phyloP scores from a whole-genome alignment of 108 stramenopile genomes.

The Pseudonitzschia multiseries region DNA sequence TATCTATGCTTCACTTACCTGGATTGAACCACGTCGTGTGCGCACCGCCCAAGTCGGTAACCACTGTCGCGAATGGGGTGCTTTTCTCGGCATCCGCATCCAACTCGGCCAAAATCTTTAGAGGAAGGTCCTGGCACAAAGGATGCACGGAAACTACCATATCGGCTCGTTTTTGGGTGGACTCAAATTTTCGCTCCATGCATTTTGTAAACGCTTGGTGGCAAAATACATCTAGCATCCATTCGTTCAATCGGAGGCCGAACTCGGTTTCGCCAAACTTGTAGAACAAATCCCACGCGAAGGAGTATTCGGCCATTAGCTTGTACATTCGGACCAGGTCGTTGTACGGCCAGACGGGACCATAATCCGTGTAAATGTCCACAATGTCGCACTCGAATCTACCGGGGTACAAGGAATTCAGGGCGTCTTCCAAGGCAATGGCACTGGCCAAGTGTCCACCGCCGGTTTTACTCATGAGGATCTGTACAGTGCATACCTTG shows the following conservation, averaged over 20 bases:
- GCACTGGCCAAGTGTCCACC: slow-evolving; percentile 89
- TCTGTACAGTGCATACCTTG: slow-evolving; percentile 70
- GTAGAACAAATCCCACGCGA: slow-evolving; percentile 76
- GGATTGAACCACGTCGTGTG: slow-evolving; percentile 94
- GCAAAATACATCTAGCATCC: slow-evolving; percentile 54
- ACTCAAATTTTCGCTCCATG: slow-evolving; percentile 47
- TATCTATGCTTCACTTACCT: neutral
- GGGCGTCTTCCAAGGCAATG: slow-evolving; percentile 76
- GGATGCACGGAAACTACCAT: slow-evolving; percentile 97
- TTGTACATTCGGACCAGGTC: slow-evolving; percentile 69
- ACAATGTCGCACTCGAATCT: slow-evolving; percentile 80
- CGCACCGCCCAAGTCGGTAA: slow-evolving; percentile 95
- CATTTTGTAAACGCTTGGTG: slow-evolving; percentile 53
- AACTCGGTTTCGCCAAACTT: slow-evolving; percentile 70
- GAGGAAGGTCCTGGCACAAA: slow-evolving; percentile 87
- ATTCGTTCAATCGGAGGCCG: slow-evolving; percentile 68
- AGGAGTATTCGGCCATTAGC: slow-evolving; percentile 76
- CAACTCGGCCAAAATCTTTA: slow-evolving; percentile 70
- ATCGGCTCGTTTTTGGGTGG: slow-evolving; percentile 62
- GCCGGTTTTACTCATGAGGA: slow-evolving; percentile 87
- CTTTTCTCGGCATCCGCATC: slow-evolving; percentile 37
- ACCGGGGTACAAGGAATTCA: slow-evolving; percentile 62
- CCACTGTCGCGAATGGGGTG: slow-evolving; percentile 95
- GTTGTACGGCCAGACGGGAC: slow-evolving; percentile 79
- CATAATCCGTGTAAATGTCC: slow-evolving; percentile 85